Conservation (phyloP, 169 alveolate species). For the Eimeria maxima region DNA sequence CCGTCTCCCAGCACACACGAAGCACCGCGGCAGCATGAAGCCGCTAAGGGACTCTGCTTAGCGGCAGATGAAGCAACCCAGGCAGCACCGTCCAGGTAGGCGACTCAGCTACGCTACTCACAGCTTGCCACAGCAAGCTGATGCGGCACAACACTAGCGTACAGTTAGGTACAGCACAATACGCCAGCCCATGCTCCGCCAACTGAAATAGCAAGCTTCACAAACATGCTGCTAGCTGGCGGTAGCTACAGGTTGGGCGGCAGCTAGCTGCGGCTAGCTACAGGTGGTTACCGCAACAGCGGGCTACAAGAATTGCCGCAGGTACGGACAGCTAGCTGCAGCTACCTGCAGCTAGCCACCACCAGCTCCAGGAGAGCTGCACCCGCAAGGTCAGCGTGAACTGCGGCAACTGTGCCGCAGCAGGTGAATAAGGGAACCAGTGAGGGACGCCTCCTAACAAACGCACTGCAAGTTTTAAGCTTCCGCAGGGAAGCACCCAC, state of each 20-base stretch:
- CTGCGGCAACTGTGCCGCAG: not conserved
- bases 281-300: not conserved
- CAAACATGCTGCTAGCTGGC: not conserved
- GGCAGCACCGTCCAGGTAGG: not conserved
- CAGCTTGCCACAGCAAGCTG: not conserved
- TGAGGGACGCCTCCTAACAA: not conserved
- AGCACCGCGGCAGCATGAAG: not conserved
- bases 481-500: not conserved
- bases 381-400: not conserved
- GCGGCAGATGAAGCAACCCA: not conserved
- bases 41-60: not conserved
- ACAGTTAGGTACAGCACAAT: not conserved
- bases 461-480: not conserved
- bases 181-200: not conserved
- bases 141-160: not conserved
- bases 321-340: not conserved
- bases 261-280: not conserved
- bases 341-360: constrained; percentile 12
- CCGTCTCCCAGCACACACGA: not conserved
- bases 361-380: not conserved
- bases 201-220: not conserved
- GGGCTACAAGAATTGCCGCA: not conserved
- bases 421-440: not conserved
- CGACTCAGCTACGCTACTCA: not conserved
- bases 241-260: not conserved